A percentile compares a stretch with the other conserved stretches of the same genome.
These are phyloP conservation scores for Adansonia grandidieri DNA, from an alignment of 441 rosid genomes.

Conservation along the genomic window DNA sequence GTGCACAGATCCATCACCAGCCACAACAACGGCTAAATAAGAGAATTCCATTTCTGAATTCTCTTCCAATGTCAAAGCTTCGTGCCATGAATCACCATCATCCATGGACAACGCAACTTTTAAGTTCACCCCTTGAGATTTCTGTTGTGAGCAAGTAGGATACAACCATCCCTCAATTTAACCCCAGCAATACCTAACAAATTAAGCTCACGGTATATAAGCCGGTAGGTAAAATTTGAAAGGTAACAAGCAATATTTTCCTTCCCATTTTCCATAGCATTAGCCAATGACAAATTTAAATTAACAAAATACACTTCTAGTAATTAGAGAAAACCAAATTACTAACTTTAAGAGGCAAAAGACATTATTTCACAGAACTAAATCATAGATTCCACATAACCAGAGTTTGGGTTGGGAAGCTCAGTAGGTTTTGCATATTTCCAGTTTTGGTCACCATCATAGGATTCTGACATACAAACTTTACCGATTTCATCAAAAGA, in stretches of 20 bases:
- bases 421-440: slow-evolving; percentile 64
- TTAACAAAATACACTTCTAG: not conserved
- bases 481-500: slow-evolving; percentile 59
- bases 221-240: not conserved
- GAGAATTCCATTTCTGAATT: slow-evolving; percentile 72
- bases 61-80: slow-evolving; percentile 67
- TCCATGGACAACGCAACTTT: slow-evolving; percentile 65
- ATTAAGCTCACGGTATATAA: slow-evolving; percentile 22
- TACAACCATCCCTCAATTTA: slow-evolving; percentile 67
- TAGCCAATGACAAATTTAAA: not conserved
- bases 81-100: slow-evolving; percentile 80
- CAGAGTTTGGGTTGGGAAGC: slow-evolving; percentile 93
- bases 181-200: slow-evolving; percentile 73
- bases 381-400: slow-evolving; percentile 34
- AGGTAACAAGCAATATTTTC: not conserved
- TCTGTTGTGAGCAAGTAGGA: slow-evolving; percentile 75
- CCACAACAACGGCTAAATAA: slow-evolving; percentile 82
- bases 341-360: not conserved
- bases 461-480: slow-evolving; percentile 81
- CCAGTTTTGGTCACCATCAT: slow-evolving; percentile 79
- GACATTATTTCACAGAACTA: not conserved
- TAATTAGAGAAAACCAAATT: not conserved
- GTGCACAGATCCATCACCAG: slow-evolving; percentile 39
- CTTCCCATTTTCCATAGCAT: not conserved
- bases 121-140: slow-evolving; percentile 71